Percentiles rank a stretch among this genome's conserved stretches.
These are phyloP conservation scores for Musa balbisiana DNA, from an alignment of 202 grass and related monocot genomes.

Conservation along the genomic window DNA sequence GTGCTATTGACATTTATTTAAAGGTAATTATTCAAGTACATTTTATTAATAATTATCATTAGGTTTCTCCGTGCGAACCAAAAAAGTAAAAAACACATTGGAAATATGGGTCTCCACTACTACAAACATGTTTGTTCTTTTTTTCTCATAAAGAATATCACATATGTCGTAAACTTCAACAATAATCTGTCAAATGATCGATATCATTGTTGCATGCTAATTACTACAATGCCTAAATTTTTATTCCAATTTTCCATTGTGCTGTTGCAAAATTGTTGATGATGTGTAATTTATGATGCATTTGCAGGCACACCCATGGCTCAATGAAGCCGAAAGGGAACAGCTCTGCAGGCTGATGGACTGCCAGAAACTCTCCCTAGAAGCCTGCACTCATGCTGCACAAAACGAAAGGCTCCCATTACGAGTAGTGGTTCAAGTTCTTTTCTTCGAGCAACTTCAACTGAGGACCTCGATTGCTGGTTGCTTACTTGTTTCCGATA, in stretches of 20 bases:
- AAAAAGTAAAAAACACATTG: too few relatives aligned
- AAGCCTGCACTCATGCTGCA: constrained; percentile 21
- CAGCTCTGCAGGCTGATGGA: constrained; percentile 22
- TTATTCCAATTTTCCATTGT: too few relatives aligned
- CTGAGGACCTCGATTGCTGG: constrained; percentile 16
- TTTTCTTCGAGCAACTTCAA: constrained; percentile 23
- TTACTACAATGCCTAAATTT: too few relatives aligned
- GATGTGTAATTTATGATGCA: too few relatives aligned
- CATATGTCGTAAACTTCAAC: too few relatives aligned
- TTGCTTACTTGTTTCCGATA: constrained; percentile 16
- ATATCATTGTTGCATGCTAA: too few relatives aligned
- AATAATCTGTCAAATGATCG: too few relatives aligned
- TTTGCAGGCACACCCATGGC: constrained; percentile 13
- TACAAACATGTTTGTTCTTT: neutral
- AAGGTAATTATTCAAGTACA: constrained; percentile 4
- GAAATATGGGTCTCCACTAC: neutral
- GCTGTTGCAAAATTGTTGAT: too few relatives aligned
- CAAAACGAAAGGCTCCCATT: constrained; percentile 19
- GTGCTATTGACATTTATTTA: constrained; percentile 16
- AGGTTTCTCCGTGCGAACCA: too few relatives aligned
- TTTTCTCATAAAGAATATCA: neutral
- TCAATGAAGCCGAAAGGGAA: constrained; percentile 12
- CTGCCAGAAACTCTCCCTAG: constrained; percentile 21
- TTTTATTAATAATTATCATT: neutral
- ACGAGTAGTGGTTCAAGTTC: constrained; percentile 15